Conservation (phyloP, 2,329 filamentous ascomycete species). For the Aureobasidium sp. region DNA sequence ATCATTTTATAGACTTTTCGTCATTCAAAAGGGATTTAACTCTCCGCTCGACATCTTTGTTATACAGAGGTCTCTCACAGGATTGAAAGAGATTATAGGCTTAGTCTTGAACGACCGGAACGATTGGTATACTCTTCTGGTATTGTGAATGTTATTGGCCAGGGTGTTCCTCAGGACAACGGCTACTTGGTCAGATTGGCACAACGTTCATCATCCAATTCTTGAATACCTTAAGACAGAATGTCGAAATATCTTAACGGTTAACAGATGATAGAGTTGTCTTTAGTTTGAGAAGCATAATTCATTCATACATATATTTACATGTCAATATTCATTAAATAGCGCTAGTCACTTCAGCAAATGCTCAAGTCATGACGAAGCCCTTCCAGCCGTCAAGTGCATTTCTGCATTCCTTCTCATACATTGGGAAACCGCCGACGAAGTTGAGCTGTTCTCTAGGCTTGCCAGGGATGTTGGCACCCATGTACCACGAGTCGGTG, state of each 20-base stretch:
- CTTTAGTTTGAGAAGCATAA: neutral
- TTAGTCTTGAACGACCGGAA: too few relatives aligned
- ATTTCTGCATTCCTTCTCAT: constrained; percentile 43
- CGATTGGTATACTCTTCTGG: too few relatives aligned
- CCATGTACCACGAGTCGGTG: constrained; percentile 49
- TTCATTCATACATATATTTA: constrained; percentile 12
- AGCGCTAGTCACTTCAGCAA: neutral
- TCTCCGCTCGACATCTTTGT: too few relatives aligned
- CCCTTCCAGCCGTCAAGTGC: constrained; percentile 38
- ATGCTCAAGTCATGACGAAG: constrained; percentile 24
- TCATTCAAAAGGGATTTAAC: too few relatives aligned
- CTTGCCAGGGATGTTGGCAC: constrained; percentile 52
- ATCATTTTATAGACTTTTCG: too few relatives aligned
- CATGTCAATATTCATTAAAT: neutral
- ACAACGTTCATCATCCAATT: too few relatives aligned
- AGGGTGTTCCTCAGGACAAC: too few relatives aligned
- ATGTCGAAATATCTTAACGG: neutral
- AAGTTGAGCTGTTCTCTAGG: constrained; percentile 50
- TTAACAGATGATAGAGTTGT: neutral
- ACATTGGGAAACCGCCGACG: constrained; percentile 46
- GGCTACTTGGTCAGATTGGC: too few relatives aligned
- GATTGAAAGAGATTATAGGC: too few relatives aligned
- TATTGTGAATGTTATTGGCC: too few relatives aligned
- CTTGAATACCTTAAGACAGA: too few relatives aligned
- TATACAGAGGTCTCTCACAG: too few relatives aligned